Conservation (phyloP, 2,329 filamentous ascomycete genomes). For the Claviceps africana region DNA sequence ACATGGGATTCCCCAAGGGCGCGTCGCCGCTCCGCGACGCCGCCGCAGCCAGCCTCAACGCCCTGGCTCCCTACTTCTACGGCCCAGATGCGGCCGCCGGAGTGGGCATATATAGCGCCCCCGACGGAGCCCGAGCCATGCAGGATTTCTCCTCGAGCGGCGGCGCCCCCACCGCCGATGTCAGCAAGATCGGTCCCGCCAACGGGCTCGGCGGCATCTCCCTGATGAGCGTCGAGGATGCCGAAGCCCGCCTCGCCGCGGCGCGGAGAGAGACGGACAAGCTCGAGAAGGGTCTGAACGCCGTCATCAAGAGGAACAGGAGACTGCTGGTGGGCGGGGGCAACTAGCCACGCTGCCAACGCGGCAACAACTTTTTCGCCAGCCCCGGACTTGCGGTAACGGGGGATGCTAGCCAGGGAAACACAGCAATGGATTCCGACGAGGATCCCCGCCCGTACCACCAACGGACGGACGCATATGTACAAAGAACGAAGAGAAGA, state of each 20-base stretch:
- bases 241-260: constrained; percentile 38
- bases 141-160: constrained; percentile 20
- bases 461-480: not conserved
- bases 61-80: constrained; percentile 43
- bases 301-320: constrained; percentile 45
- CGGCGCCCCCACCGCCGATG: constrained; percentile 12
- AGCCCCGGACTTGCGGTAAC: too few species aligned
- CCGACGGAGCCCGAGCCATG: constrained; percentile 22
- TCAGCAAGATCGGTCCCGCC: constrained; percentile 16
- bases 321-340: constrained; percentile 31
- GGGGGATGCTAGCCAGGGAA: too few species aligned
- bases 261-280: constrained; percentile 47
- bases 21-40: constrained; percentile 27
- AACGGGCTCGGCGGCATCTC: constrained; percentile 30
- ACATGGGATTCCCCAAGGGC: constrained; percentile 27
- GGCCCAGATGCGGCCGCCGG: constrained; percentile 30
- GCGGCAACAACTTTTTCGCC: too few species aligned
- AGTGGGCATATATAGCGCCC: constrained; percentile 28
- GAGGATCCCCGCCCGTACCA: too few species aligned
- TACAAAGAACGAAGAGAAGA: not conserved
- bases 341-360: constrained; percentile 10
- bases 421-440: too few species aligned
- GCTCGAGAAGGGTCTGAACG: constrained; percentile 47
- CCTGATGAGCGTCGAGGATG: constrained; percentile 48
- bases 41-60: constrained; percentile 36